A percentile compares a stretch with the other conserved stretches of the same genome.
phyloP scores from a whole-genome alignment of 2,329 filamentous ascomycete genomes.

The Penicillium corylophilum region DNA sequence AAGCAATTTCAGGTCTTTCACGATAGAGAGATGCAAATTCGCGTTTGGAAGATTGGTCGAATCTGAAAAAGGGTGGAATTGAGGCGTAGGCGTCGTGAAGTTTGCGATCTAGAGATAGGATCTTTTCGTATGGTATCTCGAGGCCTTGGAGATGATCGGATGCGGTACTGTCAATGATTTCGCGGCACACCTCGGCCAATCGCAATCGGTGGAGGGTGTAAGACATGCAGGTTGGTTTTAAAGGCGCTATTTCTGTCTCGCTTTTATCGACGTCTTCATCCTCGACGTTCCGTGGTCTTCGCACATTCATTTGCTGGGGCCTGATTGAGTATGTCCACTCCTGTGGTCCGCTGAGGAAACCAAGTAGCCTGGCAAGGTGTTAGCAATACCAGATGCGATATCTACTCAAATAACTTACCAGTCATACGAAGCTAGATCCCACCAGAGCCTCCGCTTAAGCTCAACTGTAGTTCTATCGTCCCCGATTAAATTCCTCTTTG shows the following conservation, averaged over 20 bases:
- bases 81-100: slow-evolving; percentile 32
- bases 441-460: slow-evolving; percentile 44
- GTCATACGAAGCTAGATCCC: slow-evolving; percentile 45
- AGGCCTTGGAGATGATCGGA: slow-evolving; percentile 25
- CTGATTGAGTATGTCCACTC: slow-evolving; percentile 47
- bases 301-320: slow-evolving; percentile 43
- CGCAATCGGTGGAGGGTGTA: slow-evolving; percentile 47
- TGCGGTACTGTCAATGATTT: slow-evolving; percentile 40
- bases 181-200: slow-evolving; percentile 41
- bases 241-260: slow-evolving; percentile 26
- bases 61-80: slow-evolving; percentile 39
- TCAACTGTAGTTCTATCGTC: slow-evolving; percentile 33
- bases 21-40: slow-evolving; percentile 30
- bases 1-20: slow-evolving; percentile 30
- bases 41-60: slow-evolving; percentile 31
- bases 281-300: slow-evolving; percentile 43
- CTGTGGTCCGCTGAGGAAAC: slow-evolving; percentile 44
- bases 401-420: slow-evolving; percentile 31
- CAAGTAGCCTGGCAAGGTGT: slow-evolving; percentile 32
- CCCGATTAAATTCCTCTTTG: slow-evolving; percentile 12
- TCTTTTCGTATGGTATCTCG: slow-evolving; percentile 36
- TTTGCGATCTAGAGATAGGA: slow-evolving; percentile 39
- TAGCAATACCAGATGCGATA: not conserved
- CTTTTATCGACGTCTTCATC: slow-evolving; percentile 36
- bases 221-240: slow-evolving; percentile 46